Base-by-base conservation (phyloP, 345 rosid genomes). In the Streptanthus diversifolius region DNA sequence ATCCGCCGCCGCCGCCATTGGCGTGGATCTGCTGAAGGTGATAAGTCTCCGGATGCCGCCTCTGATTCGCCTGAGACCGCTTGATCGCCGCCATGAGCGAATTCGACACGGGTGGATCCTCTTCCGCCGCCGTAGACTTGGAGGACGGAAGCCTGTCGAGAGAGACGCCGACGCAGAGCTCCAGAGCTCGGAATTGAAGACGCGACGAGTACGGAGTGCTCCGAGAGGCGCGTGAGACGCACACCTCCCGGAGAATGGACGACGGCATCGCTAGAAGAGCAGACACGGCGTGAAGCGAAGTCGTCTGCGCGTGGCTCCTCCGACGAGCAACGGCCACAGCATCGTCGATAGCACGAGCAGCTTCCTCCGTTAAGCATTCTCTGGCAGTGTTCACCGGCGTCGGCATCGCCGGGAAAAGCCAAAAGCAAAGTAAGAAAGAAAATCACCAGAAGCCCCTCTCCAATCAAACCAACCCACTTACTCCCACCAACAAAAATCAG, bases 41-140 rank as follows among this genome's bases (percentile, higher is more conserved):
- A 69, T 83, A 86, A 15, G 79, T 83, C 71, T 93, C 98, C 15
- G 97, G 98, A 14, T 84, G 93, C 27, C 97, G 77, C 52, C 92
- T 74, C 81, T 93, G 98, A 32, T 82, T 87, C 15, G 93, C 96
- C 75, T 93, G 98, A 2, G 97, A 87, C 51, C 98, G 88, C 37
- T 86, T 88, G 77, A 93, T 87, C 55, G 96, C 97, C 52, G 97
- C 98, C 97, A 89, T 87, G 70, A 92, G 85, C 0, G 96, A 87
- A 68, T 92, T 90, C 30, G 95, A 87, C 4, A 92, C 72, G 29
- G 85, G 92, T 2, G 90, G 92, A 22, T 79, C 79, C 39, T 84
- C 85, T 8, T 53, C 75, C 2, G 45, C 35, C 15, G 39, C 21
- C 53, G 55, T 15, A 13, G 82, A 5, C 37, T 74, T 81, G 3